These are phyloP conservation scores for Melampsora americana DNA, from an alignment of 1,284 basidiomycete genomes.

Conservation along the genomic window DNA sequence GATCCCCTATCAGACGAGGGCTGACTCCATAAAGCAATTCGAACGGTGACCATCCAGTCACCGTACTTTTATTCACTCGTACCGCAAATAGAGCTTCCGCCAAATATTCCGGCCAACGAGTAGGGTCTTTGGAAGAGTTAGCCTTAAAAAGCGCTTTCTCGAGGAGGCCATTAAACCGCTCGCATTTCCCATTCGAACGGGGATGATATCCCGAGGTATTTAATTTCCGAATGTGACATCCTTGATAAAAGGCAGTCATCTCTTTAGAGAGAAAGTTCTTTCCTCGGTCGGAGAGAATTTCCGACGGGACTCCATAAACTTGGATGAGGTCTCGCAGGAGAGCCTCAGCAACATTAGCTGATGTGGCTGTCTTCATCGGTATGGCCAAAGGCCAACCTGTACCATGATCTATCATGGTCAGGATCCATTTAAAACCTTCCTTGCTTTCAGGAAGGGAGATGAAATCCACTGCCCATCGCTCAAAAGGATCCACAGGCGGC, in stretches of 20 bases:
- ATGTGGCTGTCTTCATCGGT: no score
- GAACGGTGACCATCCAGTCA: neutral
- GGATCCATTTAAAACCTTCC: no score
- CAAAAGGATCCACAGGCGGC: neutral
- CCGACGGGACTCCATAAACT: neutral
- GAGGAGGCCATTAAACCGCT: neutral
- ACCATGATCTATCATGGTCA: no score
- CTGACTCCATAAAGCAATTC: neutral
- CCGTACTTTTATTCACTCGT: neutral
- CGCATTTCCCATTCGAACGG: conserved; percentile 43
- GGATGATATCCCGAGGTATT: conserved; percentile 43
- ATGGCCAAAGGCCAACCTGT: no score
- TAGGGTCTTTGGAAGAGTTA: neutral
- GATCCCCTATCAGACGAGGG: neutral
- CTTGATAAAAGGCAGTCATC: neutral
- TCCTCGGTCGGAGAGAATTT: neutral
- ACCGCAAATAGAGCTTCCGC: neutral
- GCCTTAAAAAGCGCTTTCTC: neutral
- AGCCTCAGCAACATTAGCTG: no score
- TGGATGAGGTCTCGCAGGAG: no score
- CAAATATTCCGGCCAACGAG: conserved; percentile 1
- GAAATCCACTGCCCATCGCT: no score
- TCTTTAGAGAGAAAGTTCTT: neutral
- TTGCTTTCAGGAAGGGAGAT: no score
- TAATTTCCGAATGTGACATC: neutral